These are phyloP conservation scores for Dendrocalamus sinicus DNA, from an alignment of 176 grass and related monocot genomes.

Conservation along the genomic window DNA sequence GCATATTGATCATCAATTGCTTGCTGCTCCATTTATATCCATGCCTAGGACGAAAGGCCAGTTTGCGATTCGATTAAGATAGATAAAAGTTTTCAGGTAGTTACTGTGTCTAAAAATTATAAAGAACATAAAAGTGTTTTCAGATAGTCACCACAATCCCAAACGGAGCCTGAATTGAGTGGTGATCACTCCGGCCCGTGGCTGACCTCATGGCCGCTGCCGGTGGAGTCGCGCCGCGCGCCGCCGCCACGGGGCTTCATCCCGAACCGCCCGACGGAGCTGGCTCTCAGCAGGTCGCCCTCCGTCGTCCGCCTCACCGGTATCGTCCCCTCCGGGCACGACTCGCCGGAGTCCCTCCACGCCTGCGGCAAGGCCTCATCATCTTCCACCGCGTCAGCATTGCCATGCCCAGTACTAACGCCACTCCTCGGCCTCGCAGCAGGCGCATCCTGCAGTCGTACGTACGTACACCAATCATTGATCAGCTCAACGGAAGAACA, in stretches of 20 bases:
- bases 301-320: conserved; percentile 66
- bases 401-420: neutral
- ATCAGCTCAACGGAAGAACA: neutral
- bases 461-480: neutral
- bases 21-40: neutral
- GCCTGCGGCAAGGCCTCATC: conserved; percentile 49
- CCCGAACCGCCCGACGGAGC: conserved; percentile 55
- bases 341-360: conserved; percentile 65
- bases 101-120: no score
- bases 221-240: conserved; percentile 65
- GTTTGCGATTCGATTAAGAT: neutral
- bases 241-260: conserved; percentile 56
- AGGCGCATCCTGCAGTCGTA: conserved; percentile 49
- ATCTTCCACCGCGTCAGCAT: conserved; percentile 4
- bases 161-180: neutral
- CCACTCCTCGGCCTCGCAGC: neutral
- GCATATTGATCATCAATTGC: neutral
- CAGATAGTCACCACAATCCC: neutral
- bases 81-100: neutral
- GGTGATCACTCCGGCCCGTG: neutral
- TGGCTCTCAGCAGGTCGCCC: conserved; percentile 67
- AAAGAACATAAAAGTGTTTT: neutral
- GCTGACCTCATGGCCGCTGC: conserved; percentile 75
- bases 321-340: conserved; percentile 65
- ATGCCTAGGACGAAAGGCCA: no score